Evolutionary conservation across 805 yeast genomes (phyloP).

Genomic region (Yamadazyma philogaea): DNA sequence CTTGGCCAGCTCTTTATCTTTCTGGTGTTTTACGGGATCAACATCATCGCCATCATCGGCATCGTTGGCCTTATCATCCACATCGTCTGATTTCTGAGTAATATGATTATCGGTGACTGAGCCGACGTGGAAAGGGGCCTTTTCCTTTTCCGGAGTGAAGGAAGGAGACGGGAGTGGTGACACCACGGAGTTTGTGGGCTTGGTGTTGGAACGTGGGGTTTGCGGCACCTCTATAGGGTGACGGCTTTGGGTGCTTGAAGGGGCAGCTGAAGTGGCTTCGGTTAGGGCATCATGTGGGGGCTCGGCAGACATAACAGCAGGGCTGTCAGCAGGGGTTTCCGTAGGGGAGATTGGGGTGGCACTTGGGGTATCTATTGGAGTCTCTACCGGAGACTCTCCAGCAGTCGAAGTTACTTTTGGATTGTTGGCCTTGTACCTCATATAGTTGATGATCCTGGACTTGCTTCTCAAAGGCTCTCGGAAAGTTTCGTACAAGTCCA

Average conservation of each 20-base stretch:
- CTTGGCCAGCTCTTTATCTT: constrained; percentile 2
- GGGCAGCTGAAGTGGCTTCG: neutral
- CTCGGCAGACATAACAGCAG: neutral
- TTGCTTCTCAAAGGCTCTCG: constrained; percentile 68
- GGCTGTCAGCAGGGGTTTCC: neutral
- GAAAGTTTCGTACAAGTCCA: constrained; percentile 69
- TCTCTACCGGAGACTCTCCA: constrained; percentile 3
- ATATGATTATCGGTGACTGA: constrained; percentile 6
- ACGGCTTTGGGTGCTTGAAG: neutral
- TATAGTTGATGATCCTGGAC: constrained; percentile 62
- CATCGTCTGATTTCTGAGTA: neutral
- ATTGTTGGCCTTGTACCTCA: constrained; percentile 55
- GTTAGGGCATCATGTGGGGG: neutral
- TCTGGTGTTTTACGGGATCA: constrained; percentile 1
- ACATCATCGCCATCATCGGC: constrained; percentile 10
- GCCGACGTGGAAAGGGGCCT: neutral
- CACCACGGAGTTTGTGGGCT: neutral
- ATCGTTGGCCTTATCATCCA: constrained; percentile 5
- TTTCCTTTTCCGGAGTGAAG: constrained; percentile 4
- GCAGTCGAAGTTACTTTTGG: constrained; percentile 20
- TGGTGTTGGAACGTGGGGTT: neutral
- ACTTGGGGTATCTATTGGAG: neutral
- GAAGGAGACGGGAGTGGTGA: constrained; percentile 7
- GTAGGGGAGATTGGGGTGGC: neutral
- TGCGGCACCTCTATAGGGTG: neutral